A percentile compares a stretch with the other conserved stretches of the same genome.
Conservation (phyloP, 495 filamentous ascomycete species). For the Cladorrhinum samala region DNA sequence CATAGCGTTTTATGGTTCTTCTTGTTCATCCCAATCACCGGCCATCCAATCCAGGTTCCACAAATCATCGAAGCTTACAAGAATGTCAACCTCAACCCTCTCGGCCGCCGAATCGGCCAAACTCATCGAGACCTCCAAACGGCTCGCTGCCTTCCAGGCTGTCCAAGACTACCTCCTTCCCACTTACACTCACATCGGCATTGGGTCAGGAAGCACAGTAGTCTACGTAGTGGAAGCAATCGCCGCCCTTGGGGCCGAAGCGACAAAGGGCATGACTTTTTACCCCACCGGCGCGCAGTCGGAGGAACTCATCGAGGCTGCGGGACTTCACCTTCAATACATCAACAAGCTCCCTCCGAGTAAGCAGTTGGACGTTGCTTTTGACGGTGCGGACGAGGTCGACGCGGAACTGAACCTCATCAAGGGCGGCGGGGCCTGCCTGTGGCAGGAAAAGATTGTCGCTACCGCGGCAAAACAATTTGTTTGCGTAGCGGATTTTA, state of each 20-base stretch:
- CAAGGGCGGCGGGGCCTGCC: conserved; percentile 92
- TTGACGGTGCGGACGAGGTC: conserved; percentile 96
- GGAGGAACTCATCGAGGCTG: conserved; percentile 69
- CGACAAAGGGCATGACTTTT: conserved; percentile 63
- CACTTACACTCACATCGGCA: conserved; percentile 70
- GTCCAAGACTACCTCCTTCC: conserved; percentile 78
- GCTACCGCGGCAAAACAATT: conserved; percentile 80
- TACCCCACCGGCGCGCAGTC: conserved; percentile 91
- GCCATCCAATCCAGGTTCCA: background rate
- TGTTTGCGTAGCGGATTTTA: conserved; percentile 87
- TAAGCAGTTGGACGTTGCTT: conserved; percentile 62
- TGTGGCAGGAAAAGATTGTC: conserved; percentile 97
- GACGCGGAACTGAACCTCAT: conserved; percentile 93
- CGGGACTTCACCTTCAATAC: conserved; percentile 67
- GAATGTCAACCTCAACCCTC: conserved; percentile 17
- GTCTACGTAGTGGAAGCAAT: conserved; percentile 96
- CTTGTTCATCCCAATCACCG: too few relatives aligned
- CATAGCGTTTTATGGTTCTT: too few relatives aligned
- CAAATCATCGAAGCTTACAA: too few relatives aligned
- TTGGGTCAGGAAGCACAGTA: conserved; percentile 89
- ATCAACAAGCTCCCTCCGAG: conserved; percentile 65
- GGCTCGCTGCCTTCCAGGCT: conserved; percentile 72
- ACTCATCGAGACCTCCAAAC: conserved; percentile 74
- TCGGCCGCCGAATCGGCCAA: conserved; percentile 19
- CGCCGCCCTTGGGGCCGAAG: conserved; percentile 56